Conservation (phyloP, 2,329 filamentous ascomycete genomes). For the Tolypocladium pustulatum region DNA sequence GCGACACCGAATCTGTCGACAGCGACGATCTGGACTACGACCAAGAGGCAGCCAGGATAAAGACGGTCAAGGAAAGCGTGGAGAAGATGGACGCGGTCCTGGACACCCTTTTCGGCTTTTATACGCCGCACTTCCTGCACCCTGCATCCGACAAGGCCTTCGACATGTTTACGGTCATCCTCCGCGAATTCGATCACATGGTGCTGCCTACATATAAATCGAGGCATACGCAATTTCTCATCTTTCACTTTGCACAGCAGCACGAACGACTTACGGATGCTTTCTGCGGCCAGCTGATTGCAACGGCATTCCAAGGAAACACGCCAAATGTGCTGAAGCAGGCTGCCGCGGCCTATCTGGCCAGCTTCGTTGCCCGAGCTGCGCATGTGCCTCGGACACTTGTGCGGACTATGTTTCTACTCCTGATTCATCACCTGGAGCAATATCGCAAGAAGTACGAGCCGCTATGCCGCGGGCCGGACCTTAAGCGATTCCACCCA, state of each 20-base stretch:
- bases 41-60: conserved; percentile 52
- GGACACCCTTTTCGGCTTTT: conserved; percentile 77
- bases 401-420: conserved; percentile 72
- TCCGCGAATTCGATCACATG: conserved; percentile 77
- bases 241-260: conserved; percentile 89
- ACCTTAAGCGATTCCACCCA: conserved; percentile 70
- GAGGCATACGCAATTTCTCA: conserved; percentile 85
- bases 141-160: conserved; percentile 60
- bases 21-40: conserved; percentile 61
- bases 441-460: conserved; percentile 65
- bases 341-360: conserved; percentile 81
- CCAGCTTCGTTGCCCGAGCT: conserved; percentile 87
- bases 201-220: conserved; percentile 88
- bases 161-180: conserved; percentile 64
- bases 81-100: conserved; percentile 87
- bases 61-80: conserved; percentile 68
- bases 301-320: conserved; percentile 42
- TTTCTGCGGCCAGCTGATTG: conserved; percentile 65
- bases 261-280: conserved; percentile 68
- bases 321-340: conserved; percentile 67
- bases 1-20: conserved; percentile 60
- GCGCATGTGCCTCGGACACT: conserved; percentile 66
- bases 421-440: conserved; percentile 70
- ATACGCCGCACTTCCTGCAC: conserved; percentile 60
- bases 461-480: conserved; percentile 66